Evolutionary conservation across 1,139 yeast species (phyloP), one percentile per base, ranked within the genome.

Genomic region (Pichia inconspicua): DNA sequence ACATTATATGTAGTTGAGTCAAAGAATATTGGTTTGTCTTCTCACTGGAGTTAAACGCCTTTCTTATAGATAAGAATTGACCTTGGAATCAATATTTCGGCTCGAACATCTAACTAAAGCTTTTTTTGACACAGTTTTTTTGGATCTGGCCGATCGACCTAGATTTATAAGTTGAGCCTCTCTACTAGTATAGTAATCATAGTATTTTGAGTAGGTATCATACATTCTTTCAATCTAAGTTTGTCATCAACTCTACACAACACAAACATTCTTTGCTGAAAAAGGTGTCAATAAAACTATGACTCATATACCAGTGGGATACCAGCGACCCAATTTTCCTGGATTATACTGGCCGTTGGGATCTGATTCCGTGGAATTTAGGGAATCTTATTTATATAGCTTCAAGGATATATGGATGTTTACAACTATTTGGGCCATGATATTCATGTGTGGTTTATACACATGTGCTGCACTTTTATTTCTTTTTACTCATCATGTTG

Each of bases 361-460:
- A 0, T 59, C 74, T 7, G 66, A 71, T 9, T 63, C 64, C 38
- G 54, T 61, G 15, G 57, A 63, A 37, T 84, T 74, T 66, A 66
- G 73, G 31, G 63, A 73, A 25, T 73, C 89, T 43, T 80, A 74
- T 54, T 74, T 92, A 12, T 90, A 87, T 66, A 77, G 80, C 58
- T 69, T 82, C 2, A 56, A 63, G 34, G 97, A 89, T 59, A 78
- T 90, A n/a, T 89, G 96, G 95, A 66, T 66, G 56, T 92, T 87
- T 69, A 86, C 96, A 0, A 72, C 87, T 7, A 74, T 68, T 55
- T 92, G 98, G 98, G 75, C 85, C 9, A 59, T 92, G 45, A 80
- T 89, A 14, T 66, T 87, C 54, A 82, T 77, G 61, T 73, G 73
- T 0, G 77, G 74, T 2, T 74, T 86, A 54, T 88, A 88, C 63